phyloP scores from a whole-genome alignment of 1,284 basidiomycete species.

The Meira miltonrushii region DNA sequence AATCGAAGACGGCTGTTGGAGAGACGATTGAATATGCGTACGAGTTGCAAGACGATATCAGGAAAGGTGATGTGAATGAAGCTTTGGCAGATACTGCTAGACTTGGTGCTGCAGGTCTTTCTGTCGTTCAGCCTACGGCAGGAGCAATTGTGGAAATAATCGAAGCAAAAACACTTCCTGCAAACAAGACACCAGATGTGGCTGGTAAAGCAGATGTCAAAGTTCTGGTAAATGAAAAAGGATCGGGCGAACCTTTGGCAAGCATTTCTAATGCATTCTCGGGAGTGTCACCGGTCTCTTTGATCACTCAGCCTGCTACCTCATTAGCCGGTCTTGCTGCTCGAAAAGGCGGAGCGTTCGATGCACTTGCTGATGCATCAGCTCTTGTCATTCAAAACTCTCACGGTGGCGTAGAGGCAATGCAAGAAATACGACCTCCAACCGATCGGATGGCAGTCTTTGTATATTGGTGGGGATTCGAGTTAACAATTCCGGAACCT shows the following conservation, averaged over 20 bases:
- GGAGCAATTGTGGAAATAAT: not conserved
- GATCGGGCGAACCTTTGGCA: not conserved
- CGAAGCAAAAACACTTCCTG: not conserved
- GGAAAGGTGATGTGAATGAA: constrained; percentile 1
- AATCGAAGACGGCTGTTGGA: not conserved
- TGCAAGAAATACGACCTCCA: constrained; percentile 32
- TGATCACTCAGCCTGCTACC: constrained; percentile 24
- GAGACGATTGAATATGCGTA: not conserved
- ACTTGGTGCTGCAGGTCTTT: not conserved
- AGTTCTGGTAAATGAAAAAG: not conserved
- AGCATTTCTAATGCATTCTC: not conserved
- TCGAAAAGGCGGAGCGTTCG: constrained; percentile 26
- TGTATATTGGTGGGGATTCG: constrained; percentile 49
- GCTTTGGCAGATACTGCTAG: not conserved
- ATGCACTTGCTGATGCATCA: constrained; percentile 32
- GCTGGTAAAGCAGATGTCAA: not conserved
- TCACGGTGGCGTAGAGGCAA: constrained; percentile 16
- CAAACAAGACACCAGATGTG: constrained; percentile 1
- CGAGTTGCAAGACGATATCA: constrained; percentile 5
- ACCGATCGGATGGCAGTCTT: constrained; percentile 45
- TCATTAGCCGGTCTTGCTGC: constrained; percentile 12
- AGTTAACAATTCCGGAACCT: constrained; percentile 38
- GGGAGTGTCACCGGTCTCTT: constrained; percentile 20
- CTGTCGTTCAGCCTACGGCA: not conserved
- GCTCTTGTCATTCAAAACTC: constrained; percentile 26